phyloP scores from a whole-genome alignment of 352 stramenopile genomes.

The Pythium sukuiense region DNA sequence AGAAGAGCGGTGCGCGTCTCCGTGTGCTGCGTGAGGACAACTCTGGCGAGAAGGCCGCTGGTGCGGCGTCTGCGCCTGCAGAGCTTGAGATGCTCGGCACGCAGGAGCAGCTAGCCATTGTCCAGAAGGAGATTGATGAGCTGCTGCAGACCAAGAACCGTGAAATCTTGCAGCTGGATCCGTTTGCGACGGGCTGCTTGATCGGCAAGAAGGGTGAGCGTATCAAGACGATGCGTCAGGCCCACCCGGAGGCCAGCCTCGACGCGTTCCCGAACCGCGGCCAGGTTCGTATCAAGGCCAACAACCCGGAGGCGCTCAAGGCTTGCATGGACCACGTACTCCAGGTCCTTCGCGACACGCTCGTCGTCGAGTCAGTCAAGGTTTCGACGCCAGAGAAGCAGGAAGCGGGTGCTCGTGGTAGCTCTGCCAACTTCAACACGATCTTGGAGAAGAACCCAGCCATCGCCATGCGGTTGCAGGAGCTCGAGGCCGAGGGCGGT shows the following conservation, averaged over 20 bases:
- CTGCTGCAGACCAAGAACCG: slow-evolving; percentile 78
- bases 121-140: slow-evolving; percentile 50
- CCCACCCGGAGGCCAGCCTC: slow-evolving; percentile 61
- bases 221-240: slow-evolving; percentile 67
- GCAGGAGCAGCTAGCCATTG: slow-evolving; percentile 54
- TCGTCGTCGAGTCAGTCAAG: slow-evolving; percentile 63
- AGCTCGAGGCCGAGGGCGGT: slow-evolving; percentile 72
- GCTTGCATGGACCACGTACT: slow-evolving; percentile 62
- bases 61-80: slow-evolving; percentile 24
- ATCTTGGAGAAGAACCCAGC: slow-evolving; percentile 56
- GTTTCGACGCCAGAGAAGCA: slow-evolving; percentile 26
- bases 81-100: slow-evolving; percentile 81
- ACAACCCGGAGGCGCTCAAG: slow-evolving; percentile 52
- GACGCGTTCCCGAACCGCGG: slow-evolving; percentile 70
- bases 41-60: slow-evolving; percentile 8
- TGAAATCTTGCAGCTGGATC: slow-evolving; percentile 72
- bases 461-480: slow-evolving; percentile 59
- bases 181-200: slow-evolving; percentile 66
- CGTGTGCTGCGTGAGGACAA: slow-evolving; percentile 46
- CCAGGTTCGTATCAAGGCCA: slow-evolving; percentile 70
- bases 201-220: slow-evolving; percentile 84
- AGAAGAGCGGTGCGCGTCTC: slow-evolving; percentile 58
- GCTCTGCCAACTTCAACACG: slow-evolving; percentile 47
- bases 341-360: slow-evolving; percentile 59
- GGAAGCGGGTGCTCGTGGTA: slow-evolving; percentile 2